Base-by-base conservation (phyloP, 2,329 filamentous ascomycete genomes). In the Penicillium sp. region DNA sequence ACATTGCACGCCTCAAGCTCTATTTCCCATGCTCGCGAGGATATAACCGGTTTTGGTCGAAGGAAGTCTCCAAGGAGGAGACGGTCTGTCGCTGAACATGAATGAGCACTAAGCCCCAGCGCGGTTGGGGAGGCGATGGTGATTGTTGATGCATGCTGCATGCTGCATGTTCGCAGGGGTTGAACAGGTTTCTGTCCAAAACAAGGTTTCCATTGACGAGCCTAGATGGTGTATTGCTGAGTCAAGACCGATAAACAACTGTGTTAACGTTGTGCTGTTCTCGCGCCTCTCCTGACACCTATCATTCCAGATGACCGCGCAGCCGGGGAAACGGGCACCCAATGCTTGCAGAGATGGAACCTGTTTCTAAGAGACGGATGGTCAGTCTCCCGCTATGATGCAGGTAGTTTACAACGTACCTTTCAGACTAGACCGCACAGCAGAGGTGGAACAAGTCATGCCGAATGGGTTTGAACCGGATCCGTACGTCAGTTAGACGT, bases 171-270 rank as follows among this genome's bases (percentile, higher is more conserved):
- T 22, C 10, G 17, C 26, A 45, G 9, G n/a, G 10, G 26, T 33
- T 22, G 22, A 51, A 45, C 53, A 28, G n/a, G 41, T 51, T 51
- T 45, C n/a, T 51, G 33, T 19, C 25, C 10, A 35, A 44, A 43
- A 3, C 6, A n/a, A 22, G 3, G 22, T 26, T n/a, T 37, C 26
- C 4, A 16, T 33, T 31, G 1, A 25, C 17, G 52, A 28, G 17
- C 6, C 37, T 49, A 16, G 17, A 31, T 22, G 33, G 33, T 51
- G 33, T 40, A 3, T 35, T 17, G 5, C 4, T 12, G 30, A 36
- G 31, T 45, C 46, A 16, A 55, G 47, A 41, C 37, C n/a, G 28
- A 17, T 22, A n/a, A 53, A 53, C n/a, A 28, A n/a, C 9, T 7
- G 3, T 1, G 16, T 38, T 28, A 4, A 35, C 2, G 5, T 31